A percentile compares a stretch with the other conserved stretches of the same genome.
Evolutionary conservation across 179 eudicot genomes (phyloP).

Genomic region (Pouteria campechiana): DNA sequence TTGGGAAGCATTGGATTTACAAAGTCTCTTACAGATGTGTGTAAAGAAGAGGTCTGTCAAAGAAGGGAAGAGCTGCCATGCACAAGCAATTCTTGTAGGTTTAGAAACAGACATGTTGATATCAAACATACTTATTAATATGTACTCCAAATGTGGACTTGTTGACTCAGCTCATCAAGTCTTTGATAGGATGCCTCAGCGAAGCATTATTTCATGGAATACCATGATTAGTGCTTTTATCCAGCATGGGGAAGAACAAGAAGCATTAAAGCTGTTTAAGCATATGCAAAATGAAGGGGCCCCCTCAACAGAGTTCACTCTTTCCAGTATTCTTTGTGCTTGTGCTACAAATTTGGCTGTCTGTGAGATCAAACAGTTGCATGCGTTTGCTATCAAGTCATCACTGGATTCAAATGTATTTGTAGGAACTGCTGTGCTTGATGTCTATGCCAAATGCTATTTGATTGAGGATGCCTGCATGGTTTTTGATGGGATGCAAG

Average conservation of each 20-base stretch:
- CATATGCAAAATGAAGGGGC: conserved; percentile 38
- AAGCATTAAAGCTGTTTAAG: conserved; percentile 37
- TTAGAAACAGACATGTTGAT: conserved; percentile 27
- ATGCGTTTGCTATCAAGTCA: conserved; percentile 41
- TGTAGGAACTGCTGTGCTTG: conserved; percentile 70
- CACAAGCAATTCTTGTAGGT: conserved; percentile 31
- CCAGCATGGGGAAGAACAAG: conserved; percentile 25
- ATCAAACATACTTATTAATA: conserved; percentile 51
- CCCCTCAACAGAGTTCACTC: conserved; percentile 39
- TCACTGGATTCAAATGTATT: conserved; percentile 33
- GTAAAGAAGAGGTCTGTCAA: conserved; percentile 23
- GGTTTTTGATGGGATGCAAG: conserved; percentile 46
- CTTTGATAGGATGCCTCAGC: conserved; percentile 55
- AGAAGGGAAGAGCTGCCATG: conserved; percentile 53
- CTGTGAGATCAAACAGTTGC: conserved; percentile 52
- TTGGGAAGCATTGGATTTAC: conserved; percentile 13
- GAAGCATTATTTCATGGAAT: conserved; percentile 66
- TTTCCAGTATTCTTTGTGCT: conserved; percentile 62
- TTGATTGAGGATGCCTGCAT: conserved; percentile 33
- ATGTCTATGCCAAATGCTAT: conserved; percentile 54
- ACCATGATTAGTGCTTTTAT: conserved; percentile 58
- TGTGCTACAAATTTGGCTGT: conserved; percentile 52
- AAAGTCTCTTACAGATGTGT: conserved; percentile 38
- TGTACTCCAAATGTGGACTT: conserved; percentile 59
- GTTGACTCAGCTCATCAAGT: conserved; percentile 32